phyloP scores from a whole-genome alignment of 225 moss, liverwort and hornwort species.

The Asterella californica region DNA sequence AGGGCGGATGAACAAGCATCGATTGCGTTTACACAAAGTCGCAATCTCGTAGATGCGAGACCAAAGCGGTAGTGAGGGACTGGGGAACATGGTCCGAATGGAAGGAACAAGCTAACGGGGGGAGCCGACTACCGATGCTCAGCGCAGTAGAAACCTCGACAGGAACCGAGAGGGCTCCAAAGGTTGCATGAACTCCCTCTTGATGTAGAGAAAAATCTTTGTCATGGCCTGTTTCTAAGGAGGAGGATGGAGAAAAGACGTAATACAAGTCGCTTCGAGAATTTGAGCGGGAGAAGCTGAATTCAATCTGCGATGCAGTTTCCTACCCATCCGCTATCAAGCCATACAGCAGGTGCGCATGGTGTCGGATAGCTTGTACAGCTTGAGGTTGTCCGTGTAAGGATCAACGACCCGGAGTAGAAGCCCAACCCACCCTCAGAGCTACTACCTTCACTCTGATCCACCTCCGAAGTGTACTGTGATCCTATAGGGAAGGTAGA shows the following conservation, averaged over 20 bases:
- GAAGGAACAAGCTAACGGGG: not conserved
- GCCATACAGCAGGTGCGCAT: not conserved
- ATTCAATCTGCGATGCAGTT: not conserved
- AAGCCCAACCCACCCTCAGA: not conserved
- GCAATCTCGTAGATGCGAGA: not conserved
- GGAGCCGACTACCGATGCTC: not conserved
- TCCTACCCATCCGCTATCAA: not conserved
- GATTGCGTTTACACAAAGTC: not conserved
- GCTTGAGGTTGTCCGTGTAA: not conserved
- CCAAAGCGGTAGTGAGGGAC: not conserved
- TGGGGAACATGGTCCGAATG: not conserved
- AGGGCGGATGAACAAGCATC: not conserved
- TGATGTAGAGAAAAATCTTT: not conserved
- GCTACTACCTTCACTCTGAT: not conserved
- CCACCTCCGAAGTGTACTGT: not conserved
- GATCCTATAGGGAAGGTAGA: not conserved
- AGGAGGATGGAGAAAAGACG: not conserved
- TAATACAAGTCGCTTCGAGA: not conserved
- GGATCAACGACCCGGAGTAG: not conserved
- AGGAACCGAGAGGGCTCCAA: not conserved
- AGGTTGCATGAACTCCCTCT: not conserved
- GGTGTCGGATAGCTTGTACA: not conserved
- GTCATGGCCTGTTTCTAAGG: not conserved
- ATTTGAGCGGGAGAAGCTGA: slow-evolving; percentile 2
- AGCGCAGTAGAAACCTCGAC: not conserved